A percentile compares a stretch with the other conserved stretches of the same genome.
Conservation (phyloP, 768 basidiomycete genomes). For the Trametes maxima region DNA sequence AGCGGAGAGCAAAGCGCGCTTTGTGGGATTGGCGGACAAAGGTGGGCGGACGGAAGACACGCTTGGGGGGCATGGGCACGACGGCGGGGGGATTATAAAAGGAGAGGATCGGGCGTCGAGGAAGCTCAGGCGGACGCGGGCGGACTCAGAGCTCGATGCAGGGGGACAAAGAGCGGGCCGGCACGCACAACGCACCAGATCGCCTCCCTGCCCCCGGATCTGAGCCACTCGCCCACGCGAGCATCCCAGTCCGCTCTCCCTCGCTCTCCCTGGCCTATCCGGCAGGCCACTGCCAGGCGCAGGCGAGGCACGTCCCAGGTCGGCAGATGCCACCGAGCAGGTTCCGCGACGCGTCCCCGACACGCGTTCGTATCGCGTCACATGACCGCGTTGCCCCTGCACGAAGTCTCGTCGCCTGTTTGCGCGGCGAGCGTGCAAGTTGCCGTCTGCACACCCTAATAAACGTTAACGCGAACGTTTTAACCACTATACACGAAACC, state of each 20-base stretch:
- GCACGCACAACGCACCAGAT: conserved; percentile 7
- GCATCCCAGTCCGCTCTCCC: not conserved
- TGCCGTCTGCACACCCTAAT: not conserved
- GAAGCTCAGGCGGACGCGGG: conserved; percentile 10
- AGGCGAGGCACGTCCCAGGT: not conserved
- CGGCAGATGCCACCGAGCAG: not conserved
- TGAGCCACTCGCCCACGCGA: conserved; percentile 6
- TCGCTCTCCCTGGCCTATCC: not conserved
- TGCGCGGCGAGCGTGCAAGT: not conserved
- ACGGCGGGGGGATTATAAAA: not conserved
- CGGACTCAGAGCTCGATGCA: not conserved
- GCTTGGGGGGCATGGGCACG: conserved; percentile 3
- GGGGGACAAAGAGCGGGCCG: conserved; percentile 12
- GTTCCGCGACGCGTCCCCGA: not conserved
- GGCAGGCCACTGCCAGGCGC: not conserved
- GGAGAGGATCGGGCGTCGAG: not conserved
- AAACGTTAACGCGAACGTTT: no score
- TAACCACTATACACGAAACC: not conserved
- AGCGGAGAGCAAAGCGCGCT: conserved; percentile 5
- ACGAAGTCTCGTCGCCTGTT: no score
- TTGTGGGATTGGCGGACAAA: conserved; percentile 8
- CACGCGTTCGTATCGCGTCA: not conserved
- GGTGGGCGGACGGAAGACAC: not conserved
- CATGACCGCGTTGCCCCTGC: conserved; percentile 2
- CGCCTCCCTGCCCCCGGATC: not conserved